Conservation (phyloP, 2,329 filamentous ascomycete species). For the Xylariaceae sp. region DNA sequence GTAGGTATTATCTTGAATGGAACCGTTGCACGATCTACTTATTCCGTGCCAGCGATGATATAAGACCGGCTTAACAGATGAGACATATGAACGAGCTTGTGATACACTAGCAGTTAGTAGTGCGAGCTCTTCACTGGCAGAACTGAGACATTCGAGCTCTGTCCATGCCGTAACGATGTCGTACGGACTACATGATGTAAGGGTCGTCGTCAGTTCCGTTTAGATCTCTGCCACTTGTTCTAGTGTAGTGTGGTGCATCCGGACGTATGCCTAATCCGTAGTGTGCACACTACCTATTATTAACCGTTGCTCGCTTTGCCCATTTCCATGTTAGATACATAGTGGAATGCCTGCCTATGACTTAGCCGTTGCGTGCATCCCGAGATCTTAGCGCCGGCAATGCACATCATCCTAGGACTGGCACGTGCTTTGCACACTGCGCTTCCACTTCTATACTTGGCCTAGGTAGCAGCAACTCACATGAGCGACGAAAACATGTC, state of each 20-base stretch:
- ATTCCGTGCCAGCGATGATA: no score
- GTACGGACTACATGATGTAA: neutral
- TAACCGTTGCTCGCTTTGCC: neutral
- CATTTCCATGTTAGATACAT: neutral
- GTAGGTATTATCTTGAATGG: no score
- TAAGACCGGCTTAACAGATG: no score
- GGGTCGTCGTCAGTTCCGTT: neutral
- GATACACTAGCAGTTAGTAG: no score
- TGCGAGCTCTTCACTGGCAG: neutral
- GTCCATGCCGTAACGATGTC: neutral
- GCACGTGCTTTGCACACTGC: conserved; percentile 14
- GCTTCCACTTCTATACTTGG: neutral
- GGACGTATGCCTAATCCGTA: no score
- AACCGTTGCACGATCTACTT: no score
- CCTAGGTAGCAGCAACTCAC: neutral
- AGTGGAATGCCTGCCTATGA: neutral
- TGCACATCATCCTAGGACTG: conserved; percentile 18
- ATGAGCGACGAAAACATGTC: neutral
- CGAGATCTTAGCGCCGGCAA: conserved; percentile 22
- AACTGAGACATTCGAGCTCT: neutral
- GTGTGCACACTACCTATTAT: neutral
- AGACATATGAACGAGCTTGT: no score
- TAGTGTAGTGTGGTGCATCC: neutral
- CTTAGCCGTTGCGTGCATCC: conserved; percentile 8
- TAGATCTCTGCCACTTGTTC: neutral